phyloP scores from a whole-genome alignment of 768 basidiomycete genomes.

The Lentinus tigrinus region DNA sequence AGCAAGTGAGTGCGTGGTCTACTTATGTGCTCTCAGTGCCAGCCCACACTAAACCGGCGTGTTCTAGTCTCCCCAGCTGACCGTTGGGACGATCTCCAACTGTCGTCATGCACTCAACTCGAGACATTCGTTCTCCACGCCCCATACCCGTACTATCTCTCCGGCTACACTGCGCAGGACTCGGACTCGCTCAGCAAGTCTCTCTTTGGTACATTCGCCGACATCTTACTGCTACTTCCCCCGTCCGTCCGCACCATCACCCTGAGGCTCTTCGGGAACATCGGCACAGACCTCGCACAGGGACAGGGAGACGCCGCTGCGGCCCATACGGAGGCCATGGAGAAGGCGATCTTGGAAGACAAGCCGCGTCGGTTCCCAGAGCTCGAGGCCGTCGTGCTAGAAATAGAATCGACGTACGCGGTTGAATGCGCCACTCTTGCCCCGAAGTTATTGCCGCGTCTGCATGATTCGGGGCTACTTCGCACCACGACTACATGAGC shows the following conservation, averaged over 20 bases:
- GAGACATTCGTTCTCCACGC: too few species aligned
- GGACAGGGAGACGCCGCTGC: neutral
- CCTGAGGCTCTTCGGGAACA: neutral
- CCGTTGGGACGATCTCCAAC: neutral
- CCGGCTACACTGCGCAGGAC: neutral
- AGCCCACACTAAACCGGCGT: neutral
- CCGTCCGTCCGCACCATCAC: neutral
- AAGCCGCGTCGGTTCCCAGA: neutral
- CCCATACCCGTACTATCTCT: neutral
- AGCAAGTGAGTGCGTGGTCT: neutral
- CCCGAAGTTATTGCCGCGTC: neutral
- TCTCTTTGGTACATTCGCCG: too few species aligned
- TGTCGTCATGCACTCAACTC: neutral
- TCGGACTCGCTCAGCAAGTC: too few species aligned
- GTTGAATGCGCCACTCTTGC: neutral
- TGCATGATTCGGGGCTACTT: neutral
- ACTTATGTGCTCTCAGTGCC: neutral
- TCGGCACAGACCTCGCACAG: neutral
- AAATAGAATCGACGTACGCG: neutral
- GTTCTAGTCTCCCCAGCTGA: neutral
- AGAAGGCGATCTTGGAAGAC: neutral
- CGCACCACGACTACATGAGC: too few species aligned
- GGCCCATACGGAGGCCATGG: neutral
- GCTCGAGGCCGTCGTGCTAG: neutral
- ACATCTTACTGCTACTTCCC: neutral